Evolutionary conservation across 768 basidiomycete genomes (phyloP), one percentile per base, ranked within the genome.

Genomic region (Suillus ampliporus): DNA sequence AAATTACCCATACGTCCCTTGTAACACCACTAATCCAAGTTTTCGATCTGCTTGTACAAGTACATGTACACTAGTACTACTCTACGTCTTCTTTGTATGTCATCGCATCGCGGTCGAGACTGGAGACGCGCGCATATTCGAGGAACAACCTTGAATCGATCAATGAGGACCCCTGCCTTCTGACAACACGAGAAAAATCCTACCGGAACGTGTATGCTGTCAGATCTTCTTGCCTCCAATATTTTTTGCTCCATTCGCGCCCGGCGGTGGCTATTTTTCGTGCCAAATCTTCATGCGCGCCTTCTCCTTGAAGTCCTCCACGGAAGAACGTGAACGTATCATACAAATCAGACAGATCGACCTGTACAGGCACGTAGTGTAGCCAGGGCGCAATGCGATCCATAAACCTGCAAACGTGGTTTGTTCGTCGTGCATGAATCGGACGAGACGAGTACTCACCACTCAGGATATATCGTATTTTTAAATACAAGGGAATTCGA

Each of bases 321-420:
- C 86, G 84, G 77, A 92, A 92, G 78, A 94, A 94, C 1, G 86
- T 74, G 50, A 91, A 79, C 4, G 86, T 78, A 65, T 93, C 92
- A 71, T 90, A 84, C 4, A 93, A 72, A 72, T 92, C 90, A 0
- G 83, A 80, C 13, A 89, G 81, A 65, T 89, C 87, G 0, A 89
- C 63, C 65, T 87, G 84, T 4, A 91, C 78, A 2, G 90, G 90
- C 1, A 92, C 81, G 69, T 91, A 92, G 72, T 91, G 90, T 11
- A 90, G 78, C 89, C 89, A 91, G 0, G 89, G 87, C 35, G 78
- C 81, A 50, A 87, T 77, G 13, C 86, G 82, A 61, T 87, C 84
- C 15, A 74, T 77, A 63, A 77, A 88, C 86, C 86, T 86, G 64
- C 15, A 10, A n/a, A 14, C 43, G 34, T 48, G 35, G 59, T 34